Evolutionary conservation across 345 rosid genomes (phyloP), one percentile per base, ranked within the genome.

Genomic region (Salix purpurea): DNA sequence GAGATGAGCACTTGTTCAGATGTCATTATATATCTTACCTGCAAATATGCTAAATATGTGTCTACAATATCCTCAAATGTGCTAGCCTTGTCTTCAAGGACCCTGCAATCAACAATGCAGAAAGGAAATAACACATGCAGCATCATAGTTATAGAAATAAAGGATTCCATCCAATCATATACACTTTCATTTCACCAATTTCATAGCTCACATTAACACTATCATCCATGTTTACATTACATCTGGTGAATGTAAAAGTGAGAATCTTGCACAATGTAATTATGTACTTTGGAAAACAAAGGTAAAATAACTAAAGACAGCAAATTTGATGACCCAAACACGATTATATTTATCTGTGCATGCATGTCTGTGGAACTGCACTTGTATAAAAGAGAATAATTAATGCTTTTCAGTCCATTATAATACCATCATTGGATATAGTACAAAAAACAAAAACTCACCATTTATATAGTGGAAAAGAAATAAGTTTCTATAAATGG

Each of bases 31-130:
- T 75, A 78, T 78, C 83, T 77, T 80, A 88, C 97, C 90, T 96
- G 99, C 87, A 94, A 80, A 82, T 89, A 86, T 24, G 93, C 97
- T 76, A 94, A 86, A 88, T 96, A 96, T 68, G 94, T 94, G 83
- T 94, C 99, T 72, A 96, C 78, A 44, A 89, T 89, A 80, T 96
- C 98, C 86, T 96, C 99, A 80, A 96, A 73, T 52, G 93, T 80
- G 73, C 86, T 89, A 67, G 86, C 87, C 80, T 86, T 89, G 71
- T 89, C 85, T 11, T 88, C 90, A 86, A 90, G 84, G 80, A 89
- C 76, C 87, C 99, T 95, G 79, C 78, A 74, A 21, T 83, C 67
- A 48, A 82, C 12, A 61, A 44, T 7, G 42, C 74, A 30, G 65
- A 74, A 32, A 69, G 40, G 54, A 66, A 6, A 30, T 61, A 61